phyloP scores from a whole-genome alignment of 2,329 filamentous ascomycete genomes.

The Bimuria novae-zelandiae region DNA sequence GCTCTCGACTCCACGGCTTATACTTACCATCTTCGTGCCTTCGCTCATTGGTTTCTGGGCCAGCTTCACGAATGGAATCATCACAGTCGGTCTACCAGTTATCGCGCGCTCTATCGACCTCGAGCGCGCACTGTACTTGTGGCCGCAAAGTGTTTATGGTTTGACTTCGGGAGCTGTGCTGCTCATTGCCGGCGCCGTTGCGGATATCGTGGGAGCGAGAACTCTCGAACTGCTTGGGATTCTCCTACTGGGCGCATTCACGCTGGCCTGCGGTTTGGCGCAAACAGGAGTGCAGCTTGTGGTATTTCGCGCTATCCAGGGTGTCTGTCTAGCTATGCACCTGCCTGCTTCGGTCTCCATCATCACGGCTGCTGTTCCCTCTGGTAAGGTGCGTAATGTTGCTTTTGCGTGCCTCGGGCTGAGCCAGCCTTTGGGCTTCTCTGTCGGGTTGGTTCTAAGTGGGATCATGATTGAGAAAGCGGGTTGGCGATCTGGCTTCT shows the following conservation, averaged over 20 bases:
- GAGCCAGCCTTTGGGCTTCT: conserved; percentile 56
- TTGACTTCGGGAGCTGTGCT: conserved; percentile 56
- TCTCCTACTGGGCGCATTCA: conserved; percentile 49
- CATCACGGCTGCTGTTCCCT: conserved; percentile 40
- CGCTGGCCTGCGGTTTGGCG: conserved; percentile 53
- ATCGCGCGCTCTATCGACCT: conserved; percentile 42
- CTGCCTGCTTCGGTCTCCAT: conserved; percentile 54
- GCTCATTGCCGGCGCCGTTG: conserved; percentile 55
- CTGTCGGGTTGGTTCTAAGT: conserved; percentile 56
- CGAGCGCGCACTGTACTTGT: conserved; percentile 38
- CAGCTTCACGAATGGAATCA: conserved; percentile 45
- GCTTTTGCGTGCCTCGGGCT: conserved; percentile 50
- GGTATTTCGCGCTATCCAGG: conserved; percentile 53
- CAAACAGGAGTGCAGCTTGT: conserved; percentile 51
- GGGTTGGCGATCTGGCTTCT: conserved; percentile 50
- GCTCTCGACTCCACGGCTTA: conserved; percentile 18
- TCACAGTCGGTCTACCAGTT: conserved; percentile 50
- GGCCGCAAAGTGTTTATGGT: conserved; percentile 41
- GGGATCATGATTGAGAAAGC: conserved; percentile 54
- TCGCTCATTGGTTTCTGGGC: conserved; percentile 35
- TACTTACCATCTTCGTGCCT: conserved; percentile 28
- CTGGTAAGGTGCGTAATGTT: conserved; percentile 37
- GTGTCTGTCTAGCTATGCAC: conserved; percentile 53
- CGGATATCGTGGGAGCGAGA: conserved; percentile 56
- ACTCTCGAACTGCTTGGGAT: conserved; percentile 51